Conservation (phyloP, 805 yeast genomes). For the Geotrichum ghanense region DNA sequence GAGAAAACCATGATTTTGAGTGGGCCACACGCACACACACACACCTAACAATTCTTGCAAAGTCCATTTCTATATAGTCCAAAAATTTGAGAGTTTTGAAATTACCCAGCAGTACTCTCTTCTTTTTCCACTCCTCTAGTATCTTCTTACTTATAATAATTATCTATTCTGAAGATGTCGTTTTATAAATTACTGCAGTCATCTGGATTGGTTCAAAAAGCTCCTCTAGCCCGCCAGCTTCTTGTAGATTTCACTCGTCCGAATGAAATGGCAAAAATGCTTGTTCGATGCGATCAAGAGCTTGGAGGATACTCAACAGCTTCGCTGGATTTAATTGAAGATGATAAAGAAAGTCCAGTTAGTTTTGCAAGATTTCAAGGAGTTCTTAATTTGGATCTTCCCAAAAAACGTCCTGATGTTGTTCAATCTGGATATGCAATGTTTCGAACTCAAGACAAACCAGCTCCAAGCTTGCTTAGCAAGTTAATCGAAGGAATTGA, state of each 20-base stretch:
- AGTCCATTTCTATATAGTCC: too few species aligned
- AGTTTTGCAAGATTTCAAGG: slow-evolving; percentile 58
- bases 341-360: slow-evolving; percentile 17
- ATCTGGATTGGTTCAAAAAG: slow-evolving; percentile 10
- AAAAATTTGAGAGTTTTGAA: too few species aligned
- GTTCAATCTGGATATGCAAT: slow-evolving; percentile 63
- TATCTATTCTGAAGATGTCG: too few species aligned
- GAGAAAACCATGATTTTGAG: too few species aligned
- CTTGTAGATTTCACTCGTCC: slow-evolving; percentile 49
- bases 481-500: slow-evolving; percentile 29
- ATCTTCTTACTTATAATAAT: too few species aligned
- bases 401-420: slow-evolving; percentile 52
- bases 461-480: slow-evolving; percentile 27
- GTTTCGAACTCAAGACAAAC: slow-evolving; percentile 62
- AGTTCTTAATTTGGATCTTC: slow-evolving; percentile 53
- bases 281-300: slow-evolving; percentile 61
- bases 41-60: too few species aligned
- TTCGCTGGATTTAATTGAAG: slow-evolving; percentile 31
- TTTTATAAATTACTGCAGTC: slow-evolving; percentile 6
- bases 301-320: slow-evolving; percentile 72
- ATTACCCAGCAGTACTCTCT: too few species aligned
- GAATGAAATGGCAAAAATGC: slow-evolving; percentile 35
- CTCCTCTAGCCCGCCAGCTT: slow-evolving; percentile 25
- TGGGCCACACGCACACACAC: too few species aligned
- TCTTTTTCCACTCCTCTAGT: too few species aligned